Base-by-base conservation (phyloP, 2,329 filamentous ascomycete genomes). In the Proliferodiscus dingleyae region DNA sequence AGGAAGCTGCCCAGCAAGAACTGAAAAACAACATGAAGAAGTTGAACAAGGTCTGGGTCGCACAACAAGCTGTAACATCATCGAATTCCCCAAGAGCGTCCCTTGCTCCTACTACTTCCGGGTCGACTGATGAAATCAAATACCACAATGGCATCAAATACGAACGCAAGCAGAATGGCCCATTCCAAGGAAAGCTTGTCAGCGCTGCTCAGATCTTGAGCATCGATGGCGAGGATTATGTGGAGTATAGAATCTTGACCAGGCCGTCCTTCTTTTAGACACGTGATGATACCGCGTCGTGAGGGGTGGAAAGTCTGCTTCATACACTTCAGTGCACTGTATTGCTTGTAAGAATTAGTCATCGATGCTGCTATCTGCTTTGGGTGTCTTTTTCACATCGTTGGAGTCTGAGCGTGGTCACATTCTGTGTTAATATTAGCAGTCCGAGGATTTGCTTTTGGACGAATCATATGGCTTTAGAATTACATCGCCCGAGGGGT, bases 221-320 rank as follows among this genome's bases (percentile, higher is more conserved):
- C 38, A 83, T 84, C 48, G 78, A 83, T 48, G 80, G 79, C 18
- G 80, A 83, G 59, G 80, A 83, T 51, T 84, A 80, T 49, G 78
- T 84, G 26, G 80, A 83, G 60, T 83, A 83, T 52, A 73, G 80
- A 2, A 77, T 84, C 1, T 70, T 84, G 21, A 81, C 76, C 1
- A 83, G 81, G 64, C 78, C 78, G 0, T 74, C 71, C 0, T 83
- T 83, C 56, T 82, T 34, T 16, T 34, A 34, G 16, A 26, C 11
- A 26, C 24, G 24, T 6, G 6, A 6, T 26, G n/a, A n/a, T n/a
- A n/a, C n/a, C n/a, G n/a, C n/a, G n/a, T n/a, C n/a, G n/a, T n/a
- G n/a, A n/a, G n/a, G n/a, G n/a, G n/a, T n/a, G n/a, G n/a, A n/a
- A n/a, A n/a, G 24, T 26, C 24, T 26, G 6, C 24, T 26, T 26